Base-by-base conservation (phyloP, 306 rosid genomes). In the Astragalus membranaceus region DNA sequence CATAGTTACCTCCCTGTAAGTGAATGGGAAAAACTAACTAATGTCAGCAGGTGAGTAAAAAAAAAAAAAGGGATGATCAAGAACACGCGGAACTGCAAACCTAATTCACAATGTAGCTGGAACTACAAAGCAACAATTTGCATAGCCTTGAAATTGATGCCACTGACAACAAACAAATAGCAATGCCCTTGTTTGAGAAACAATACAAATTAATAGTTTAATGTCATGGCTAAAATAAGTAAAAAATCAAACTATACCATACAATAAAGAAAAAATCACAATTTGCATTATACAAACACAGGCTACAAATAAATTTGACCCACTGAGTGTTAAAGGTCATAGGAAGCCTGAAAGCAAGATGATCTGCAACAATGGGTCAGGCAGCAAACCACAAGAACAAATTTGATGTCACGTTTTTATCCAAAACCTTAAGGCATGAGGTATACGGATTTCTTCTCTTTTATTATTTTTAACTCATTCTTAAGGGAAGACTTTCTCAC, bases 1-100 rank as follows among this genome's bases (percentile, higher is more conserved):
- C 83, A 82, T 87, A 53, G 69, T 89, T 74, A 93, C 90, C 83
- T 82, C 85, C 65, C 98, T 93, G 43, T 8, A 52, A 17, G 46
- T 43, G 13, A 17, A 54, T 43, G 13, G 2, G 65, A 72, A 63
- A 43, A 76, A 33, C 10, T 1, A 52, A 69, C 42, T n/a, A 32
- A 72, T 15, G 17, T 44, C 37, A 71, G 48, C 72, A 23, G 37
- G 64, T 23, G 44, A 51, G 52, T 42, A n/a, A 14, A 7, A 23
- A 12, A n/a, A 12, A n/a, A n/a, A 53, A 37, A 42, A 6, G 56
- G 26, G 42, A 70, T 63, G 64, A 35, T 30, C 77, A 77, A 63
- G 72, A 23, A 44, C 29, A 43, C 16, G 14, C 47, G 54, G 23
- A 43, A 48, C 43, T 12, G 30, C 17, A 43, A 69, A 51, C 29